Conservation (phyloP, 2,329 filamentous ascomycete species). For the Paecilomyces variotii region DNA sequence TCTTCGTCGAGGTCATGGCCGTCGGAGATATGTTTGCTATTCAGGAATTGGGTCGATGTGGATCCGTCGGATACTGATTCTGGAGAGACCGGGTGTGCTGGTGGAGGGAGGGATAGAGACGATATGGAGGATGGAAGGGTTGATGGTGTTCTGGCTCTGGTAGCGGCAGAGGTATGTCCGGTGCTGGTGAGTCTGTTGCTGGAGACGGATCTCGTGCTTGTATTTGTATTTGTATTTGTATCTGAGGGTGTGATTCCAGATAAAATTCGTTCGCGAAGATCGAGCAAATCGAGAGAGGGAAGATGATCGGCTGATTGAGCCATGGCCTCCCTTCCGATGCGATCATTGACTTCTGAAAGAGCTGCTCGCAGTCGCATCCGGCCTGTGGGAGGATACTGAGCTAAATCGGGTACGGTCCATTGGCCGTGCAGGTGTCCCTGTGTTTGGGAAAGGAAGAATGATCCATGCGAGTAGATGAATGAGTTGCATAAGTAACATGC, state of each 20-base stretch:
- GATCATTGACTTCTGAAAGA: not conserved
- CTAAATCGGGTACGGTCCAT: constrained; percentile 14
- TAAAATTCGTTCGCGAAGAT: not conserved
- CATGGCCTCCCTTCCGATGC: not conserved
- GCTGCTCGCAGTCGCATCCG: not conserved
- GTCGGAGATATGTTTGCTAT: not conserved
- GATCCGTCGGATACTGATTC: not conserved
- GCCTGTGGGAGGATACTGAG: not conserved
- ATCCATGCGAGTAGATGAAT: constrained; percentile 8
- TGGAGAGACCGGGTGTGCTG: not conserved
- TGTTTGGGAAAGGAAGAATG: constrained; percentile 8
- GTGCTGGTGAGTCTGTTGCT: not conserved
- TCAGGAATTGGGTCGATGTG: not conserved
- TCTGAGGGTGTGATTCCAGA: not conserved
- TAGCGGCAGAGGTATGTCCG: not conserved
- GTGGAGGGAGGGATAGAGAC: not conserved
- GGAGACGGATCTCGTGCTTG: not conserved
- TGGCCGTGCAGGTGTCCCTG: constrained; percentile 10
- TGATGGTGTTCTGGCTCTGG: not conserved
- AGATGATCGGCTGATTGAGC: not conserved
- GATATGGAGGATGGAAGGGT: not conserved
- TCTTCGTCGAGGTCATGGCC: not conserved
- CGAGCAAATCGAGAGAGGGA: not conserved
- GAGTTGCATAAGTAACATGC: constrained; percentile 15
- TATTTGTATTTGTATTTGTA: too few relatives aligned